A percentile compares a stretch with the other conserved stretches of the same genome.
These are phyloP conservation scores for Colletotrichum cuscutae DNA, from an alignment of 2,329 filamentous ascomycete genomes.

Conservation along the genomic window DNA sequence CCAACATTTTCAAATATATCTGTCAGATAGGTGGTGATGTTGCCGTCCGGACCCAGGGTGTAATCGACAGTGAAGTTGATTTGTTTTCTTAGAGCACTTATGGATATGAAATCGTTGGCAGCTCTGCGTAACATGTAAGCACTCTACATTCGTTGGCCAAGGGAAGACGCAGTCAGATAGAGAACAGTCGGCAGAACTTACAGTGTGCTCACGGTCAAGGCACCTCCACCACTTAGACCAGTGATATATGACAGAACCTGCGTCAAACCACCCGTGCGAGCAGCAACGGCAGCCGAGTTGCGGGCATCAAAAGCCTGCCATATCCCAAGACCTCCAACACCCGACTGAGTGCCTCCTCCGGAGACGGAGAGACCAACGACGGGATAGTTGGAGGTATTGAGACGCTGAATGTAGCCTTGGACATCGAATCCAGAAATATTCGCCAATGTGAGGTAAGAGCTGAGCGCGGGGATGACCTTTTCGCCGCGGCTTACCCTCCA, in stretches of 20 bases:
- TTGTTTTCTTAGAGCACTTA: conserved; percentile 30
- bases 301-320: conserved; percentile 43
- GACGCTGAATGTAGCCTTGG: conserved; percentile 34
- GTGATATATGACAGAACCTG: conserved; percentile 42
- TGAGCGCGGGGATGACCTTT: conserved; percentile 37
- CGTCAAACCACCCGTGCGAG: conserved; percentile 39
- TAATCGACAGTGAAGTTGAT: conserved; percentile 41
- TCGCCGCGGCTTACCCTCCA: conserved; percentile 38
- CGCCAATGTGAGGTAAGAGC: conserved; percentile 37
- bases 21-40: conserved; percentile 33
- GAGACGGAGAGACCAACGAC: conserved; percentile 41
- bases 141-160: not conserved
- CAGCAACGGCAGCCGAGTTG: conserved; percentile 32
- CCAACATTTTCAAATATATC: conserved; percentile 38
- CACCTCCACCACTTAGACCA: conserved; percentile 41
- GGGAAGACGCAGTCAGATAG: too few species aligned
- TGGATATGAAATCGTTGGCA: conserved; percentile 41
- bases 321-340: conserved; percentile 41
- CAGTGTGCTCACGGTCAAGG: conserved; percentile 40
- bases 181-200: conserved; percentile 13
- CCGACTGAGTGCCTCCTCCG: conserved; percentile 42
- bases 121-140: conserved; percentile 31
- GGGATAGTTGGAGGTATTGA: conserved; percentile 37
- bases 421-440: conserved; percentile 40
- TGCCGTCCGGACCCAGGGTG: conserved; percentile 27